Base-by-base conservation (phyloP, 768 basidiomycete genomes). In the Boletellus ananiceps region DNA sequence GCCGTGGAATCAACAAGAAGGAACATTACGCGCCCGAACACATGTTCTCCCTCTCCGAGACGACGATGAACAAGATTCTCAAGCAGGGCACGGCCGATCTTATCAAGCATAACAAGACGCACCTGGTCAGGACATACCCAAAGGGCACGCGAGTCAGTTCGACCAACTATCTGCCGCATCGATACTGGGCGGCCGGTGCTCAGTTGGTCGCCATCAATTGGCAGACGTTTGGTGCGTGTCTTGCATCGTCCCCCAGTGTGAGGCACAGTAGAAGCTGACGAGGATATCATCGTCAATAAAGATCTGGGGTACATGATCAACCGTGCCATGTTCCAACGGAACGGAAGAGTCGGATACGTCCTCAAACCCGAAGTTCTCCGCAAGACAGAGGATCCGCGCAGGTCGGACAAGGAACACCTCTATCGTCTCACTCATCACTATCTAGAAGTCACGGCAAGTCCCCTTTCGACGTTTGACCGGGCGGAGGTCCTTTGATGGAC, bases 181-280 rank as follows among this genome's bases (percentile, higher is more conserved):
- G 83, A 15, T 93, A 83, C 63, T 99, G 95, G 95, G 81, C 83
- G 1, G 83, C 83, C 2, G 95, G 95, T 0, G 79, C 83, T 12
- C 94, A 97, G 66, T 69, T 97, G 5, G 93, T 93, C 0, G 93
- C 95, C 8, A 77, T 99, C 47, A 99, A 99, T 67, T 98, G 93
- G 93, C 95, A 99, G 69, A 98, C 93, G 0, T 84, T 84, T 56
- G 93, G 93, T 94, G 61, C 47, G 83, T 73, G 33, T 23, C 13
- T 11, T 29, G 37, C 19, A 35, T 25, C 25, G 36, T 29, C 16
- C 29, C 29, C 29, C 8, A 27, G 27, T 6, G 27, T 27, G 13
- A 12, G 35, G 37, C 21, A 35, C 50, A 14, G 46, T 31, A 41
- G 21, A 36, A 25, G 44, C 13, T 50, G n/a, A 50, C 25, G 14